Evolutionary conservation across 352 stramenopile species (phyloP), one percentile per base, ranked within the genome.

Genomic region (Plasmopara halstedii): DNA sequence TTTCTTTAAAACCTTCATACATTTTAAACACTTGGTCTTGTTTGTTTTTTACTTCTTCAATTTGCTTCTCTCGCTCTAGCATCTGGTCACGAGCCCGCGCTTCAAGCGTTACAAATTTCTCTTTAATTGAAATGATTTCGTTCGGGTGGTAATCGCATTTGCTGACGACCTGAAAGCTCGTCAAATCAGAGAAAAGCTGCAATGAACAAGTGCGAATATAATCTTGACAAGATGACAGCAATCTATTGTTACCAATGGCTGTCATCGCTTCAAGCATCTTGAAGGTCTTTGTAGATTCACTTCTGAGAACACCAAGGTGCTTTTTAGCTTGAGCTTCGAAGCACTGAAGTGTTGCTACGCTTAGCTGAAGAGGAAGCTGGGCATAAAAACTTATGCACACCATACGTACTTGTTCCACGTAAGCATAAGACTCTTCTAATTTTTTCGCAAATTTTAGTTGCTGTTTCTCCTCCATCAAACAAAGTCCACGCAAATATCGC

Each of bases 101-200:
- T 46, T 85, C 70, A 4, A 83, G 45, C 18, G 58, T 43, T 2
- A 53, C 46, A 20, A 88, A 46, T 26, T 59, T 57, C n/a, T 56
- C 40, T 35, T 71, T 53, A 4, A 87, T 60, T 0, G 55, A 52
- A 11, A 62, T 49, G 10, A 95, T 56, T 42, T 96, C 87, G 8
- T 77, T 53, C 0, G 70, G 68, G 49, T 94, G 79, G 53, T 95
- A 96, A 45, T 96, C 81, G 38, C 83, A 88, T 8, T 82, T 81
- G 20, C 51, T 77, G 51, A 83, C 81, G 22, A 85, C 62, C 17
- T 86, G 64, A 39, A 46, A 70, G 31, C 68, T 79, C 3, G 61
- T 70, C 31, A 88, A 47, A 42, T 88, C 73, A 1, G 72, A 67
- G 18, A 86, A 86, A 3, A 84, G 46, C 15, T 86, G 74, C 4